Evolutionary conservation across 192 early-diverging fungal genomes (phyloP), one percentile per base, ranked within the genome.

Genomic region (Pilaira anomala): DNA sequence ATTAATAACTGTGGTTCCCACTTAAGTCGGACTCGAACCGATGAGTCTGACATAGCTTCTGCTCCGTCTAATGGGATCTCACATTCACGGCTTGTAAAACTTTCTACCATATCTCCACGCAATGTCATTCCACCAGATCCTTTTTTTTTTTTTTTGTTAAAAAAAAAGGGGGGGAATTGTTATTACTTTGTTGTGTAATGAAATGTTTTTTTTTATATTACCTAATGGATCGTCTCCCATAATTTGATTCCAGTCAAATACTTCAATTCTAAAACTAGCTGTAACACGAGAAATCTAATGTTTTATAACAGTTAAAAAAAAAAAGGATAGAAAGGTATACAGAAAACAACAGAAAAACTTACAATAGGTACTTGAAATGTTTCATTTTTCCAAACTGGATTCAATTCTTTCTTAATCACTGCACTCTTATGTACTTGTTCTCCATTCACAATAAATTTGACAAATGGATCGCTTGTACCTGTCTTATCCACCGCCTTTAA

Each of bases 171-270:
- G n/a, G n/a, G n/a, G n/a, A n/a, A n/a, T n/a, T n/a, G n/a, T n/a
- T n/a, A n/a, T n/a, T 25, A n/a, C 13, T 52, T 24, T 3, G 30
- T 25, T 51, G 3, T 36, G 49, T 50, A 28, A 1, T 55, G 8
- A 16, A 5, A 6, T 55, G 18, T 36, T 30, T 18, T 12, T n/a
- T 45, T 18, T 36, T 42, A 25, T 41, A 6, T 74, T 66, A 58
- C 80, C 87, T 30, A 88, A 58, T 50, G 76, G 77, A 24, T 71
- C 76, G 56, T 77, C 76, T 40, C 72, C 72, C 57, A 74, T 66
- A 40, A 88, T 64, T 70, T 80, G 78, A 66, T 88, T 87, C 87
- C 86, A 88, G 71, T 88, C 87, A 66, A 77, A 87, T 8, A 87
- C 76, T 56, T 87, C 83, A 19, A 86, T 71, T 40, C 72, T 63